These are phyloP conservation scores for Geranium brycei DNA, from an alignment of 345 rosid species.

Conservation along the genomic window DNA sequence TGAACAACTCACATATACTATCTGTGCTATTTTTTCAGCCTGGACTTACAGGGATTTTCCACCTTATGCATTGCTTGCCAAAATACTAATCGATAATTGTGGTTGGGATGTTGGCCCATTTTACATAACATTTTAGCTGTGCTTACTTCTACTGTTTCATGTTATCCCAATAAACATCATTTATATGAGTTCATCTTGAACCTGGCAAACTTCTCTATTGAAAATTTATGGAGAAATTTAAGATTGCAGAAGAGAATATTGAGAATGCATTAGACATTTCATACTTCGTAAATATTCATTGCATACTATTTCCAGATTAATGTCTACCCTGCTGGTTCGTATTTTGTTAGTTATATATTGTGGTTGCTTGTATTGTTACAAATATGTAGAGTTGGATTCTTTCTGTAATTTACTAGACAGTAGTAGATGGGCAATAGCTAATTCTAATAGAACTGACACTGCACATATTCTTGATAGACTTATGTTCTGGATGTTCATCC, in stretches of 20 bases:
- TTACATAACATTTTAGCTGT: not conserved
- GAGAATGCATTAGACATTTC: not conserved
- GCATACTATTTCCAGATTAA: not conserved
- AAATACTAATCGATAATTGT: too few species aligned
- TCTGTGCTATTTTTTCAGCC: not conserved
- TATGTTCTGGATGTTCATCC: constrained; percentile 98
- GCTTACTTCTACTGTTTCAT: not conserved
- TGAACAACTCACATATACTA: not conserved
- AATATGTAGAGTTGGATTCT: constrained; percentile 9
- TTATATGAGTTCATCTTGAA: not conserved
- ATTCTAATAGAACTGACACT: constrained; percentile 7
- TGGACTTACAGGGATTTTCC: not conserved
- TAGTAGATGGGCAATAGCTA: not conserved
- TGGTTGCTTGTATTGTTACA: not conserved
- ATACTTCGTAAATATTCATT: not conserved
- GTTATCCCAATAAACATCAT: too few species aligned
- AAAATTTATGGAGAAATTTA: not conserved
- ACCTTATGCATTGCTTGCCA: not conserved
- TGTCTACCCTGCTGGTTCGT: not conserved
- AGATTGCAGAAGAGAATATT: not conserved
- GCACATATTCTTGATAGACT: constrained; percentile 42
- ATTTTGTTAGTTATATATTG: too few species aligned
- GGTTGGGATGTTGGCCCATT: not conserved
- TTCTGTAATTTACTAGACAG: not conserved
- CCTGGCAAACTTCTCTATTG: too few species aligned